These are phyloP conservation scores for Thalassiosira profunda DNA, from an alignment of 108 stramenopile genomes.

Conservation along the genomic window DNA sequence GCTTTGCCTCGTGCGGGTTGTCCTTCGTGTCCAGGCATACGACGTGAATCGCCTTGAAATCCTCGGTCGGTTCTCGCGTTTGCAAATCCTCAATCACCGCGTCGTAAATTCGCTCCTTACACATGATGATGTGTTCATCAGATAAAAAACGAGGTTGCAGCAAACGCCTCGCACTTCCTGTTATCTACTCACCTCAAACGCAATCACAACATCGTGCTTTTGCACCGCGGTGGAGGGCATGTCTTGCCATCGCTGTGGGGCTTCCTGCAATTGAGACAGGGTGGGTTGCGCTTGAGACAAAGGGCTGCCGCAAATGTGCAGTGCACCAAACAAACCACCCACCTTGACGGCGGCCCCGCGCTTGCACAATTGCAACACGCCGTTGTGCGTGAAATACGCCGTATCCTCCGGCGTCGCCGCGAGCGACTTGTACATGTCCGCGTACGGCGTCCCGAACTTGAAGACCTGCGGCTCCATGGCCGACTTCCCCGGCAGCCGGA, in stretches of 20 bases:
- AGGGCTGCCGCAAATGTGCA: not conserved
- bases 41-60: conserved; percentile 90
- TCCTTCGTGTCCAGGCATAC: conserved; percentile 95
- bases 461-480: conserved; percentile 88
- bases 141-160: no score
- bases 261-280: conserved; percentile 46
- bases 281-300: not conserved
- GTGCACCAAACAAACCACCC: not conserved
- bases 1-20: conserved; percentile 91
- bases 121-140: no score
- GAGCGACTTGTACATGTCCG: conserved; percentile 86
- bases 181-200: no score
- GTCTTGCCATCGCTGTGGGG: conserved; percentile 94
- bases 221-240: conserved; percentile 57
- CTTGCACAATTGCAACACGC: conserved; percentile 86
- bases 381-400: conserved; percentile 85
- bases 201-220: conserved; percentile 89
- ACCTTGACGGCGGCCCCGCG: conserved; percentile 90
- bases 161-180: no score
- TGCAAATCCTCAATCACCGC: conserved; percentile 94
- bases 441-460: conserved; percentile 92
- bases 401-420: conserved; percentile 83
- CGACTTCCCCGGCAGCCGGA: conserved; percentile 72
- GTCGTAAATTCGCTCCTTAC: conserved; percentile 94
- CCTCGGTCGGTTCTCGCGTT: conserved; percentile 88